Evolutionary conservation across 106 monocot species (phyloP), one percentile per base, ranked within the genome.

Genomic region (Phalaenopsis aphrodite): DNA sequence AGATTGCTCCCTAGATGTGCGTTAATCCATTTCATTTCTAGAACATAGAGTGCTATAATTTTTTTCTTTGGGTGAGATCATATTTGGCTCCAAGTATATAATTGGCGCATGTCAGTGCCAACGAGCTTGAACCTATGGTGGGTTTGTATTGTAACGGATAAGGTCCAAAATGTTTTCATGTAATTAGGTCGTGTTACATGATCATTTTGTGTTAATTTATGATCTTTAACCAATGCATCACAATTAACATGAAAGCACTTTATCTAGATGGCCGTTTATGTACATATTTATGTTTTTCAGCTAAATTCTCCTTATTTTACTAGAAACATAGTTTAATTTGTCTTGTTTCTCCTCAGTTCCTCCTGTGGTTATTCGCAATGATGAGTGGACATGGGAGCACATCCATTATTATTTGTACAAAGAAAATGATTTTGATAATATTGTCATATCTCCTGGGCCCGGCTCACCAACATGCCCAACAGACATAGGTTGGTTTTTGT

Each of bases 391-490:
- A n/a, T 91, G 89, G 90, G 90, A 93, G 15, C 77, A 85, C 65
- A 55, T 86, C 67, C 75, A 58, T 30, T 65, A 85, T 52, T 83
- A 79, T 5, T 48, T 95, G 75, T 93, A 88, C 61, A 85, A 86
- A 56, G 89, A 89, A 49, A 85, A 82, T 74, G 85, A 87, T 77
- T 95, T 99, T 82, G 95, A 99, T 83, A 99, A 99, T 78, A 93
- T 99, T 72, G 92, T 99, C 82, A 99, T 99, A 78, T 99, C 99
- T 18, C 99, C 95, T 42, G 99, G 99, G 23, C 95, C 99, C 41
- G 99, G 99, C 76, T 90, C 99, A 75, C 99, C 99, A 42, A 78
- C 85, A 56, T 89, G 93, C 48, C 87, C 85, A 17, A 72, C 6
- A 46, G 99, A 99, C 77, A 81, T 99, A 88, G 99, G 99, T 91